Conservation (phyloP, 2,329 filamentous ascomycete species). For the Trichoderma brevicompactum region DNA sequence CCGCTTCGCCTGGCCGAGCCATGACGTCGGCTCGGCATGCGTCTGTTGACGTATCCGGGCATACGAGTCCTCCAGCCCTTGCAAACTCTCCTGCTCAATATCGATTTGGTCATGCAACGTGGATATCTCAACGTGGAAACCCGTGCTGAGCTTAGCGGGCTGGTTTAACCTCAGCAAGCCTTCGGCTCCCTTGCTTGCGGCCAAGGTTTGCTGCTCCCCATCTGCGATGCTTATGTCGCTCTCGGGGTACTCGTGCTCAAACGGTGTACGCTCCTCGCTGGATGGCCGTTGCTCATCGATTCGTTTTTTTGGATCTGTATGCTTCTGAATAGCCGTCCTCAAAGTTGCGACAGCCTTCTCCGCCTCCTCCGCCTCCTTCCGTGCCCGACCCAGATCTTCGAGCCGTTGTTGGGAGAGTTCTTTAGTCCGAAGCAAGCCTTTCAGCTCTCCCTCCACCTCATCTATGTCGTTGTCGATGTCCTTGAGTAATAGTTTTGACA, state of each 20-base stretch:
- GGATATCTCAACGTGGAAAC: neutral
- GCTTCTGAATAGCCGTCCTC: conserved; percentile 2
- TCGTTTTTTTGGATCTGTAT: neutral
- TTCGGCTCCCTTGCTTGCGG: too few relatives aligned
- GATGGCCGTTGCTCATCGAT: neutral
- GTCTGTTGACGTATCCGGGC: conserved; percentile 12
- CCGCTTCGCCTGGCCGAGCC: conserved; percentile 17
- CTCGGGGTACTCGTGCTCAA: neutral
- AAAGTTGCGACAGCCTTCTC: conserved; percentile 6
- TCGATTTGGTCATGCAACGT: conserved; percentile 19
- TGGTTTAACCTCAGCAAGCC: too few relatives aligned
- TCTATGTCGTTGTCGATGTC: conserved; percentile 8
- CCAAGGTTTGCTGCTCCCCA: too few relatives aligned
- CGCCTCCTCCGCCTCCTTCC: conserved; percentile 10
- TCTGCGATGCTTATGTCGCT: too few relatives aligned
- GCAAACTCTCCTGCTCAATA: conserved; percentile 4
- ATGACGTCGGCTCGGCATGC: conserved; percentile 6
- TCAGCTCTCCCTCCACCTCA: neutral
- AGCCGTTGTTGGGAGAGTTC: neutral
- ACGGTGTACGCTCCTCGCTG: neutral
- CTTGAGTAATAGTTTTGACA: conserved; percentile 28
- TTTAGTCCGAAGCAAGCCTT: neutral
- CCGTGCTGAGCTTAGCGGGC: too few relatives aligned
- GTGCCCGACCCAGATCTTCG: neutral
- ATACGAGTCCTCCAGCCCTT: conserved; percentile 2